Percentiles rank a stretch among this genome's conserved stretches.
Evolutionary conservation across 108 stramenopile genomes (phyloP).

Genomic region (Thalassiosira profunda): DNA sequence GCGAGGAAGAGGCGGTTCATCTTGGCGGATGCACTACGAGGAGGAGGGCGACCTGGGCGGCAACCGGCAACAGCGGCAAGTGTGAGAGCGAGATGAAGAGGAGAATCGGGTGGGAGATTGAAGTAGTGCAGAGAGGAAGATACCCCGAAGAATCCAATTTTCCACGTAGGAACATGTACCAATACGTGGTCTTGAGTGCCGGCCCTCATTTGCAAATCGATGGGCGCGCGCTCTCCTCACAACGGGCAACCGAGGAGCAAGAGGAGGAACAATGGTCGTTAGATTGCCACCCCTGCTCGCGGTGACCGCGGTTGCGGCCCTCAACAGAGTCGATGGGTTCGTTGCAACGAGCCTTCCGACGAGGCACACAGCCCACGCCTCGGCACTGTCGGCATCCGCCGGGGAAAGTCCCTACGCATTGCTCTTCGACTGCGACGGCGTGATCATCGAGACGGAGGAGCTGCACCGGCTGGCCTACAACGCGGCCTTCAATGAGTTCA

Average conservation of each 20-base stretch:
- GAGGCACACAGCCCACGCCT: neutral
- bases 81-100: neutral
- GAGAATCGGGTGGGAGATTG: neutral
- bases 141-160: too few relatives aligned
- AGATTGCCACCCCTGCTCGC: neutral
- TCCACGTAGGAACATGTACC: too few relatives aligned
- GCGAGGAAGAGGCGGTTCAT: constrained; percentile 35
- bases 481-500: constrained; percentile 75
- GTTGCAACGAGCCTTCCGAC: neutral
- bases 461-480: constrained; percentile 93
- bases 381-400: constrained; percentile 7
- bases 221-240: too few relatives aligned
- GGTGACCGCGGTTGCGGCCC: neutral
- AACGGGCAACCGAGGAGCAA: neutral
- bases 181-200: too few relatives aligned
- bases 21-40: neutral
- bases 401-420: constrained; percentile 52
- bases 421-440: constrained; percentile 95
- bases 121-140: too few relatives aligned
- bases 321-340: neutral
- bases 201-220: too few relatives aligned
- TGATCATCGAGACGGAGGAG: constrained; percentile 94
- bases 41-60: neutral
- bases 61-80: neutral
- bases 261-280: neutral